Conservation (phyloP, 2,329 filamentous ascomycete genomes). For the Daldinia eschscholtzii region DNA sequence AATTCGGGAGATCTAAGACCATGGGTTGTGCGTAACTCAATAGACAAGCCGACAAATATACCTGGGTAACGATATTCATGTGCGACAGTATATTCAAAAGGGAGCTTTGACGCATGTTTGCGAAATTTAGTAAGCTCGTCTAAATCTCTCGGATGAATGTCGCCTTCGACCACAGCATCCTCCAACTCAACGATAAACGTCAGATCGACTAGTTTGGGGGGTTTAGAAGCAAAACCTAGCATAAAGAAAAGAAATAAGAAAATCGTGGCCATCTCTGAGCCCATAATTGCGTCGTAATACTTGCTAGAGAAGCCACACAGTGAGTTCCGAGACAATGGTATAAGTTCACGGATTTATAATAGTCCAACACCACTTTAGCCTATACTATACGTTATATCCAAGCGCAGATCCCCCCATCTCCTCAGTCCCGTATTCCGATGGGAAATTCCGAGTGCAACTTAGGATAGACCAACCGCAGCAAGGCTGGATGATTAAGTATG, state of each 20-base stretch:
- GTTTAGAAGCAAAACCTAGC: slow-evolving; percentile 13
- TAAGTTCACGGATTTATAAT: slow-evolving; percentile 14
- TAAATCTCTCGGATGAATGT: slow-evolving; percentile 2
- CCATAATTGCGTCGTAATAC: background rate
- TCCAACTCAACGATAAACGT: slow-evolving; percentile 35
- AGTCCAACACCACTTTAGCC: slow-evolving; percentile 28
- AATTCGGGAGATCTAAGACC: slow-evolving; percentile 6
- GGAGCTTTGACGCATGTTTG: slow-evolving; percentile 11
- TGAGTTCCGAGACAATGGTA: background rate
- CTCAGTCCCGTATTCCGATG: background rate
- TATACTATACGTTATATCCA: slow-evolving; percentile 23
- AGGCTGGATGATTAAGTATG: background rate
- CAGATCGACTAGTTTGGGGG: slow-evolving; percentile 22
- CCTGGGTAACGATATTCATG: slow-evolving; percentile 34
- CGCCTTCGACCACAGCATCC: background rate
- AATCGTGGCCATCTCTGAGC: background rate
- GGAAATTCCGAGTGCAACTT: slow-evolving; percentile 21
- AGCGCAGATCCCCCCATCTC: background rate
- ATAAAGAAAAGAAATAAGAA: background rate
- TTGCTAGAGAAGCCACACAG: background rate
- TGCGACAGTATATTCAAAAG: slow-evolving; percentile 30
- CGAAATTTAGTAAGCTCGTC: slow-evolving; percentile 28
- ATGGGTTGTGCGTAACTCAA: slow-evolving; percentile 14
- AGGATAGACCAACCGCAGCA: background rate
- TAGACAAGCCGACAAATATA: slow-evolving; percentile 32